These are phyloP conservation scores for Arthromyces matolae DNA, from an alignment of 768 basidiomycete genomes.

Conservation along the genomic window DNA sequence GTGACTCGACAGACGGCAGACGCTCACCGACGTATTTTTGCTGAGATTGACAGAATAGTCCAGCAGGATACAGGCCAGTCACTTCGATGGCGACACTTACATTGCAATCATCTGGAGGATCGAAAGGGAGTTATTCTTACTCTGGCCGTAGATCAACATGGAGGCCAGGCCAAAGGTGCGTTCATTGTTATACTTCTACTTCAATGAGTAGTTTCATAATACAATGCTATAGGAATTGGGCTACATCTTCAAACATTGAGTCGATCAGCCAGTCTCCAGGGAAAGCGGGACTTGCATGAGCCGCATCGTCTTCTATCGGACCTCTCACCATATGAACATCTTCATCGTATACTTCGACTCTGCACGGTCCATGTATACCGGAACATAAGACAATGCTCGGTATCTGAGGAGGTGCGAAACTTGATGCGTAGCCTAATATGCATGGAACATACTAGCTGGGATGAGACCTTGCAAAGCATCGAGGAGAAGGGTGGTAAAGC, in stretches of 20 bases:
- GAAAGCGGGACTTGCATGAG: constrained; percentile 19
- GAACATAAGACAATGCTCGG: constrained; percentile 16
- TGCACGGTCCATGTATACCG: constrained; percentile 19
- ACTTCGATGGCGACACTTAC: constrained; percentile 20
- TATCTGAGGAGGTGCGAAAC: constrained; percentile 8
- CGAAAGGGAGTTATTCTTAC: constrained; percentile 17
- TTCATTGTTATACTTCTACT: neutral
- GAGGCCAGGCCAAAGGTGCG: constrained; percentile 21
- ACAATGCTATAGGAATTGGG: constrained; percentile 23
- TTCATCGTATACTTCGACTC: constrained; percentile 16
- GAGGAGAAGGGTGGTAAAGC: constrained; percentile 16
- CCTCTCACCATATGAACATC: constrained; percentile 21
- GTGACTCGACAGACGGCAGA: constrained; percentile 15
- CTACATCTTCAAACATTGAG: constrained; percentile 17
- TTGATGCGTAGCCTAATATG: constrained; percentile 23
- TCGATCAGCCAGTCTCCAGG: neutral
- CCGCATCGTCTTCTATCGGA: constrained; percentile 5
- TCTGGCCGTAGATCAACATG: constrained; percentile 17
- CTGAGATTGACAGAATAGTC: constrained; percentile 17
- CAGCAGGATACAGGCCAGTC: constrained; percentile 16
- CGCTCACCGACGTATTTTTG: constrained; percentile 19
- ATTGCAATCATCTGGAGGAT: constrained; percentile 4
- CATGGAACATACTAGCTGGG: constrained; percentile 19
- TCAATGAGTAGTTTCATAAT: no score
- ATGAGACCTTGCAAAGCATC: constrained; percentile 15